Evolutionary conservation across 495 filamentous ascomycete genomes (phyloP).

Genomic region (Chaetomidium leptoderma): DNA sequence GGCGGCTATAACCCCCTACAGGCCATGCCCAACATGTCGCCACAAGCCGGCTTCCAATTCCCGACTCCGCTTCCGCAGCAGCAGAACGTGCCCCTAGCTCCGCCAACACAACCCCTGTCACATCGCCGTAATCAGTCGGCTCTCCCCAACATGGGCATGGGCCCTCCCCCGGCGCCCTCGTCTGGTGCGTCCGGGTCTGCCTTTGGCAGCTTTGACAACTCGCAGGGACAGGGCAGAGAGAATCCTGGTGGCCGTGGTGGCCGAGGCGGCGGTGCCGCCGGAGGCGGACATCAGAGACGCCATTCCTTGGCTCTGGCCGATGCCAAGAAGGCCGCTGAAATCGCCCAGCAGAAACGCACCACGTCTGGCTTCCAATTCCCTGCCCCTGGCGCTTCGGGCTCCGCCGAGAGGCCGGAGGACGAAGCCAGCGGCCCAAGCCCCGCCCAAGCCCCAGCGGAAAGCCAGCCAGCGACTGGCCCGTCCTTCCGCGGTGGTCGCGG

Average conservation of each 20-base stretch:
- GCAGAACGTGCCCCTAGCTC: constrained; percentile 64
- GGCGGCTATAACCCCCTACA: constrained; percentile 66
- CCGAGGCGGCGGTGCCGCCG: constrained; percentile 61
- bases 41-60: constrained; percentile 86
- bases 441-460: constrained; percentile 43
- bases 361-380: constrained; percentile 95
- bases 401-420: constrained; percentile 51
- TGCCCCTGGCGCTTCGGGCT: constrained; percentile 59
- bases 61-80: constrained; percentile 77
- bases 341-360: constrained; percentile 94
- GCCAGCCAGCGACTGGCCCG: constrained; percentile 46
- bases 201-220: constrained; percentile 73
- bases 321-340: constrained; percentile 94
- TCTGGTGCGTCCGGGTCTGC: constrained; percentile 79
- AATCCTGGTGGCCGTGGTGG: constrained; percentile 68
- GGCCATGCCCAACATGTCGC: constrained; percentile 70
- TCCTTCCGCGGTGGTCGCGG: constrained; percentile 47
- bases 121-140: constrained; percentile 98
- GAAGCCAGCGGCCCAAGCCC: constrained; percentile 42
- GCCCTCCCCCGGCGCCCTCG: constrained; percentile 93
- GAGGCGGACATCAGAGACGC: constrained; percentile 82
- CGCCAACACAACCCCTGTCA: constrained; percentile 71
- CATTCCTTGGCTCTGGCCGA: constrained; percentile 93
- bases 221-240: constrained; percentile 62
- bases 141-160: constrained; percentile 88